Evolutionary conservation across 306 rosid species (phyloP).

Genomic region (Hippophae tibetana): DNA sequence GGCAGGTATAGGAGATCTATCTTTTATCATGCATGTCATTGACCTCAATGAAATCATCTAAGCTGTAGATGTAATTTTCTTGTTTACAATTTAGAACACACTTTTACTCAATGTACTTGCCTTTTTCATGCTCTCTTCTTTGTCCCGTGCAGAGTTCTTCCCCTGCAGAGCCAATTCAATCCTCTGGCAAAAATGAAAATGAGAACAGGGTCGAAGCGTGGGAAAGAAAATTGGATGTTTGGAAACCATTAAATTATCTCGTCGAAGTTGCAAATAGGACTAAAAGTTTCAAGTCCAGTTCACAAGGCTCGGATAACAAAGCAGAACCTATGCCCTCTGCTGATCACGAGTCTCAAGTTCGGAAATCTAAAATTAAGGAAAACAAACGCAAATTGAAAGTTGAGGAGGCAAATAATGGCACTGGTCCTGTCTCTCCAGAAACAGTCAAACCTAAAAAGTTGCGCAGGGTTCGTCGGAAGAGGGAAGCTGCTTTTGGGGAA

Average conservation of each 20-base stretch:
- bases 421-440: conserved; percentile 33
- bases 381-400: conserved; percentile 48
- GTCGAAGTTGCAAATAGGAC: conserved; percentile 90
- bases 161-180: conserved; percentile 45
- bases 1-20: conserved; percentile 40
- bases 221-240: conserved; percentile 71
- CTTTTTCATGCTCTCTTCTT: conserved; percentile 12
- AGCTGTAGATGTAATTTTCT: conserved; percentile 4
- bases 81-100: not conserved
- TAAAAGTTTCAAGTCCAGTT: conserved; percentile 61
- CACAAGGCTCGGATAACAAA: conserved; percentile 49
- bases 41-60: not conserved
- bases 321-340: conserved; percentile 32
- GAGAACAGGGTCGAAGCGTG: conserved; percentile 48
- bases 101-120: conserved; percentile 12
- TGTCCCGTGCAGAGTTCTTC: conserved; percentile 43
- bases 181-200: conserved; percentile 42
- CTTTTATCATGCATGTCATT: conserved; percentile 14
- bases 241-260: conserved; percentile 84
- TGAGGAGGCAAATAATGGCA: conserved; percentile 47
- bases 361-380: conserved; percentile 54
- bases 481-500: conserved; percentile 43
- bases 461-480: conserved; percentile 63
- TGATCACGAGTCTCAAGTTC: conserved; percentile 37
- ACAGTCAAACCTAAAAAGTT: conserved; percentile 46